Percentiles rank a stretch among this genome's conserved stretches.
phyloP scores from a whole-genome alignment of 2,329 filamentous ascomycete species.

The Ceratocystis lukuohia region DNA sequence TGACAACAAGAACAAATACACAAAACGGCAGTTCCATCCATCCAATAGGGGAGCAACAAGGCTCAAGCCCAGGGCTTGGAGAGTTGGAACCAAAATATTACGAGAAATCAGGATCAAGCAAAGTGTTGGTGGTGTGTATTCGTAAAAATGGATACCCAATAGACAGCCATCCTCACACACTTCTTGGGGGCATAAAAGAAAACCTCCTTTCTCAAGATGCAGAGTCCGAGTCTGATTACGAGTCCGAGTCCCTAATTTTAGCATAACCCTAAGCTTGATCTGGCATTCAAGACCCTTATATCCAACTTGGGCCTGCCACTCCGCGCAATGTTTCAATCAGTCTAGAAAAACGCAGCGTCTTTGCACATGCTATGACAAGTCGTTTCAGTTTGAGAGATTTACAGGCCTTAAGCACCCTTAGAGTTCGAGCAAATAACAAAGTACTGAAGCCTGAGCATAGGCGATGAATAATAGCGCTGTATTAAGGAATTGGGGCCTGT shows the following conservation, averaged over 20 bases:
- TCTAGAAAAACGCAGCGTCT: background rate
- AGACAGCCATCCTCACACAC: background rate
- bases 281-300: background rate
- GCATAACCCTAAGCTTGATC: background rate
- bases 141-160: background rate
- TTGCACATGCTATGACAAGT: background rate
- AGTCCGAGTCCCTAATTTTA: background rate
- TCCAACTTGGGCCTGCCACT: background rate
- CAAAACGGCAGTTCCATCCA: too few species aligned
- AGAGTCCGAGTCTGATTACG: too few species aligned
- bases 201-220: too few species aligned
- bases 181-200: too few species aligned
- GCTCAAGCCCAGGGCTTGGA: background rate
- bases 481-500: too few species aligned
- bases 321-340: background rate
- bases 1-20: too few species aligned
- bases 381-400: background rate
- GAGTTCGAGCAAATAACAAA: too few species aligned
- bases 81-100: background rate
- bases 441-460: background rate
- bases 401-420: background rate
- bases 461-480: too few species aligned
- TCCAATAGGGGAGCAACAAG: too few species aligned
- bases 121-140: background rate
- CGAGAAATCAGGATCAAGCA: background rate